Base-by-base conservation (phyloP, 345 rosid genomes). In the Camelina neglecta region DNA sequence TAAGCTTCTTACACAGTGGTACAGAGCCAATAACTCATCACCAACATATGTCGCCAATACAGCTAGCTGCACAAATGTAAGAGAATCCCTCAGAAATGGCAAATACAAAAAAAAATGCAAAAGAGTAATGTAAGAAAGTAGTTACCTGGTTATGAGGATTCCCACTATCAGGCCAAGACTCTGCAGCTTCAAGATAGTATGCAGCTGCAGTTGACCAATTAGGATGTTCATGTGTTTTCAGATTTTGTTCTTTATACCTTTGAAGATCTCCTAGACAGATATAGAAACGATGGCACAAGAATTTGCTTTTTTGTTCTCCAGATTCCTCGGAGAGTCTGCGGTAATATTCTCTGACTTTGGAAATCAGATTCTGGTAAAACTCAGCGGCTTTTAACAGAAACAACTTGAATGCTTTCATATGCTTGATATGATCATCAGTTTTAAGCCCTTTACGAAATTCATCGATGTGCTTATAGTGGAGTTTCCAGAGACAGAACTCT, bases 231-330 rank as follows among this genome's bases (percentile, higher is more conserved):
- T 74, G 81, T 13, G 84, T 59, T 33, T 81, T 85, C 81, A 83
- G 81, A 60, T 79, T 86, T 58, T 85, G 91, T 60, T 90, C 96
- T 81, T 77, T 88, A 79, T 94, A 92, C 83, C 97, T 88, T 77
- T 91, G 91, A 16, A 92, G 90, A 85, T 92, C 97, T 33, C 98
- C 97, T 4, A 92, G 93, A 86, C 98, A 92, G 55, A 94, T 86
- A 11, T 84, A 84, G 82, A 94, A 84, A 11, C 97, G 93, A 75
- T 94, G 92, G 82, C 90, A 86, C 59, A 92, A 81, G 83, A 89
- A 86, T 66, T 80, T 83, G 57, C 86, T 77, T 68, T 80, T 91
- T 78, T 63, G 82, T 63, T 49, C 29, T 64, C 63, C 73, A 41
- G 73, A 65, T 74, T 88, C 88, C 74, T 86, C 81, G 3, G 85